Evolutionary conservation across 371 early-diverging fungal species (phyloP), one percentile per base, ranked within the genome.

Genomic region (Rhizomucor pusillus): DNA sequence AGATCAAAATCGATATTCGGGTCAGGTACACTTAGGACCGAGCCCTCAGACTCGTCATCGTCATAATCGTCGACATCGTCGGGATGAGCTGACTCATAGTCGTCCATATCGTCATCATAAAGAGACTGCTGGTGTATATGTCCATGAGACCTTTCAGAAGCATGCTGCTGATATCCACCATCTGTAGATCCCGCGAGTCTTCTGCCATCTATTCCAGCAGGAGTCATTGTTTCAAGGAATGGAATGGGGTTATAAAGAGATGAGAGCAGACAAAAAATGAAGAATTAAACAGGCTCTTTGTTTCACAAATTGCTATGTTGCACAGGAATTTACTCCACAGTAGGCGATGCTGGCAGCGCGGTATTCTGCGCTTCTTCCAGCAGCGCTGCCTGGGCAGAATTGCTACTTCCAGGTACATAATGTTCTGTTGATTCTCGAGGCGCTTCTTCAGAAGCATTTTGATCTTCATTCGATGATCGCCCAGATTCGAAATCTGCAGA

Each of bases 1-100:
- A 77, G 60, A 58, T 84, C 77, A 59, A 87, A 88, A 63, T 90
- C 83, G 44, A 90, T 88, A 51, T 88, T 81, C 29, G 89, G 86
- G 62, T 90, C 90, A 5, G 86, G 77, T 51, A 85, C 70, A 49
- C 83, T 82, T 11, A 83, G 62, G 11, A 78, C 68, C 7, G 87
- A 85, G 5, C 75, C 67, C 3, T 63, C 65, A 47, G 78, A 77
- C 18, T 77, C 80, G 24, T 86, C 84, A 6, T 79, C 77, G 2
- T 69, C 62, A 50, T 69, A 62, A 29, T 66, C 66, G 19, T 73
- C 71, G 34, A 74, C 75, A 46, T 73, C 68, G 49, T 67, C 66
- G 16, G 47, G 59, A 16, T 34, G 47, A 12, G 33, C 44, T 11
- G 57, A 44, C 13, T 67, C 64, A 41, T 71, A 66, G 24, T 71